Base-by-base conservation (phyloP, 441 rosid species). In the Mallotus japonicus region DNA sequence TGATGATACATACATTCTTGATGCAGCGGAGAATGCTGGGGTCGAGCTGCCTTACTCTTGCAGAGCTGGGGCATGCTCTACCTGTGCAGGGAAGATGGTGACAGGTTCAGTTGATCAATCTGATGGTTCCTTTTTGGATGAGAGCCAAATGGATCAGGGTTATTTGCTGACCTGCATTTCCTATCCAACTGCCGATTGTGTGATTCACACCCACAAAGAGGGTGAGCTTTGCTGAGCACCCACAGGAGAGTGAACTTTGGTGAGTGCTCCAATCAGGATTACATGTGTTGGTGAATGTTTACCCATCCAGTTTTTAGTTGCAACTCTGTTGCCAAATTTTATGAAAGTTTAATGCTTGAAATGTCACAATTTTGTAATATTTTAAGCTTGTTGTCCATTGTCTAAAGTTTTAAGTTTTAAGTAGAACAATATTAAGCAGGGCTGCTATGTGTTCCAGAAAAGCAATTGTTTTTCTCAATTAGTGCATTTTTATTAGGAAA, bases 51-150 rank as follows among this genome's bases (percentile, higher is more conserved):
- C 98, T 6, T 91, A 87, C 76, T 95, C 97, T n/a, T 91, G 97
- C 88, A 80, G 93, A 83, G 97, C 98, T 1, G 97, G 97, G 11
- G 93, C 97, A 3, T 92, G 99, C 85, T 92, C 90, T 3, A 95
- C 89, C 42, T 95, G 99, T 40, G 92, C 93, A 0, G 97, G 97
- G 73, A 83, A 86, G 84, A 32, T 90, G 46, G 86, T 24, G 71
- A 47, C 82, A 0, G 97, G 97, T 1, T 28, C 85, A 0, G 99
- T 92, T 17, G 93, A 85, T 64, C 99, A 92, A 76, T 83, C 90
- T 0, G 99, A 94, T 19, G 94, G 94, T 67, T 88, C 95, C 20
- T 94, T 86, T 82, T 87, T 94, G 0, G 99, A 94, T 0, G 97
- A 92, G 0, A 42, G 73, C 14, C 92, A 90, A 68, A 76, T 85